phyloP scores from a whole-genome alignment of 2,329 filamentous ascomycete genomes.

The Truncatella angustata region DNA sequence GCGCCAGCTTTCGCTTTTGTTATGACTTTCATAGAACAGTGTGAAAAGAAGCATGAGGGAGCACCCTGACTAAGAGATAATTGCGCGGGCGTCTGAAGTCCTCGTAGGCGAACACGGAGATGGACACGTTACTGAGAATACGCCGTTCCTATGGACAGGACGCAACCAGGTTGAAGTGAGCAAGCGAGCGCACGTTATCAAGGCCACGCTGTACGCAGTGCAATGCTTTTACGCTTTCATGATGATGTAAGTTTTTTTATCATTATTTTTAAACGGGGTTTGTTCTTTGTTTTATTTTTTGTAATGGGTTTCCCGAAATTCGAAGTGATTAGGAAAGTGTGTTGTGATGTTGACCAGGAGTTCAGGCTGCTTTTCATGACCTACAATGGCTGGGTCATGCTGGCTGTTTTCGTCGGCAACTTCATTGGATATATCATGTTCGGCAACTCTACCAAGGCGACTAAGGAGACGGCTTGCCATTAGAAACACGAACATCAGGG shows the following conservation, averaged over 20 bases:
- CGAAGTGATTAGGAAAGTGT: not conserved
- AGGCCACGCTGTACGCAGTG: slow-evolving; percentile 80
- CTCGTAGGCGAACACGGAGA: slow-evolving; percentile 11
- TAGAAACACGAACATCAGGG: slow-evolving; percentile 37
- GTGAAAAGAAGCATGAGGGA: not conserved
- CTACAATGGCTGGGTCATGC: slow-evolving; percentile 99
- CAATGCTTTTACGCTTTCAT: slow-evolving; percentile 99
- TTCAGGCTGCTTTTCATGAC: slow-evolving; percentile 98
- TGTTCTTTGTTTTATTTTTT: too few species aligned
- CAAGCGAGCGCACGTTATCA: slow-evolving; percentile 71
- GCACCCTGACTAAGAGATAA: slow-evolving; percentile 8
- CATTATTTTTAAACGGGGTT: too few species aligned
- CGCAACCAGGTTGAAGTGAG: slow-evolving; percentile 53
- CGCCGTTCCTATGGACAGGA: slow-evolving; percentile 67
- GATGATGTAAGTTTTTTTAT: slow-evolving; percentile 76
- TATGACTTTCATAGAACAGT: not conserved
- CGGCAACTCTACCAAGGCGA: slow-evolving; percentile 65
- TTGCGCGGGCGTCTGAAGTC: not conserved
- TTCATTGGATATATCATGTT: slow-evolving; percentile 87
- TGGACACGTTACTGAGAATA: slow-evolving; percentile 58
- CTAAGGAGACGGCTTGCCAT: slow-evolving; percentile 90
- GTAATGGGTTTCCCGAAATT: not conserved
- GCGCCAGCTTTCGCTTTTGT: not conserved
- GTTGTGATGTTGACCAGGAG: too few species aligned
- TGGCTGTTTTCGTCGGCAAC: slow-evolving; percentile 83